These are phyloP conservation scores for Osmanthus fragrans DNA, from an alignment of 257 asterid genomes.

Conservation along the genomic window DNA sequence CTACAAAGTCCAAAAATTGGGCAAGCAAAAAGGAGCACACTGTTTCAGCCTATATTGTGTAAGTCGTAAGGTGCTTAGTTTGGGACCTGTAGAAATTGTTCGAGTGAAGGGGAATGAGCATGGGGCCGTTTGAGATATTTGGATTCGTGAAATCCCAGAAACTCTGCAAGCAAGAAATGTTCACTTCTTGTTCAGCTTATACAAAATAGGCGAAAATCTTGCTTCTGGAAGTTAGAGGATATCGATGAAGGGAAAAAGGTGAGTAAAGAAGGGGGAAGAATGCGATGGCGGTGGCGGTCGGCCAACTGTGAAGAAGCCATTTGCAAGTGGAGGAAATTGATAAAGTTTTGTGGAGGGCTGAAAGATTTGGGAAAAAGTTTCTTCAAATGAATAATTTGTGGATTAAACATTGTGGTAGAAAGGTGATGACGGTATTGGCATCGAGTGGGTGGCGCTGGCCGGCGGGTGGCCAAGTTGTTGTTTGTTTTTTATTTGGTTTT, in stretches of 20 bases:
- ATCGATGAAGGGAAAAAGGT: constrained; percentile 62
- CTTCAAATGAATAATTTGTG: too few relatives aligned
- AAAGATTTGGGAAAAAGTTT: too few relatives aligned
- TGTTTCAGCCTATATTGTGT: constrained; percentile 46
- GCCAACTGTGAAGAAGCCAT: too few relatives aligned
- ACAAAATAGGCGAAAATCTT: constrained; percentile 67
- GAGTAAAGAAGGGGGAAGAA: constrained; percentile 40
- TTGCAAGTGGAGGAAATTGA: too few relatives aligned
- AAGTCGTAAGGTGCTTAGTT: constrained; percentile 90
- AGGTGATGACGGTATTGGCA: too few relatives aligned
- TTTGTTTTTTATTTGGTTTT: too few relatives aligned
- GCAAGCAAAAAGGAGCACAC: constrained; percentile 56
- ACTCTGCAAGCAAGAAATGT: constrained; percentile 16
- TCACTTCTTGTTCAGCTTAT: constrained; percentile 55
- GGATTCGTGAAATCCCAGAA: constrained; percentile 38
- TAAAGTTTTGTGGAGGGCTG: too few relatives aligned
- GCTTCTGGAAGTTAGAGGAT: constrained; percentile 66
- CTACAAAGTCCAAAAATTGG: constrained; percentile 33
- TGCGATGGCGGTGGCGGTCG: too few relatives aligned
- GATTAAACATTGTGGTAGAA: too few relatives aligned
- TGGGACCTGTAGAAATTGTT: constrained; percentile 72
- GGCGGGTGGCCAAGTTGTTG: too few relatives aligned
- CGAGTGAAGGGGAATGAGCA: constrained; percentile 60
- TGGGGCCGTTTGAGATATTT: constrained; percentile 74
- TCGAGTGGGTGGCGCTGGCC: too few relatives aligned